Evolutionary conservation across 805 yeast genomes (phyloP).

Genomic region (Saccharomycopsis fermentans): DNA sequence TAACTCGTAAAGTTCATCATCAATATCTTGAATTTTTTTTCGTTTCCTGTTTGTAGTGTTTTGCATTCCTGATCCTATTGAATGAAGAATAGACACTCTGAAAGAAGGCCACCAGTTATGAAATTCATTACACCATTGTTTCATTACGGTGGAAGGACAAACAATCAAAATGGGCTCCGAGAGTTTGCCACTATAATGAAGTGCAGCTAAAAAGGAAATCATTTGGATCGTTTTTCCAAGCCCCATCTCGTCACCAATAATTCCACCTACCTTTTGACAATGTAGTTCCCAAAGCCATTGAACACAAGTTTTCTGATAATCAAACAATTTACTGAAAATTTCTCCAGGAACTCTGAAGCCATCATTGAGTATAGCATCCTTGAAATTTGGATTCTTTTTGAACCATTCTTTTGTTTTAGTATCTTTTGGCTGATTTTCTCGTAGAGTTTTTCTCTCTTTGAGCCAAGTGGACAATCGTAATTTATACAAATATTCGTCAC

Average conservation of each 20-base stretch:
- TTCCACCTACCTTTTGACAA: slow-evolving; percentile 85
- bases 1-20: slow-evolving; percentile 31
- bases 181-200: slow-evolving; percentile 70
- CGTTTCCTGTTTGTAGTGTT: slow-evolving; percentile 22
- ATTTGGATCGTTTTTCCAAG: slow-evolving; percentile 92
- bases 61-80: slow-evolving; percentile 84
- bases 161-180: slow-evolving; percentile 76
- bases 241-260: slow-evolving; percentile 98
- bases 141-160: slow-evolving; percentile 93
- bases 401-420: slow-evolving; percentile 47
- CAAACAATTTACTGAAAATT: slow-evolving; percentile 74
- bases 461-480: slow-evolving; percentile 54
- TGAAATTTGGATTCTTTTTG: slow-evolving; percentile 63
- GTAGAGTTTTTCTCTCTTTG: slow-evolving; percentile 18
- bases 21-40: slow-evolving; percentile 33
- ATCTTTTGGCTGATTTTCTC: background rate
- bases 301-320: slow-evolving; percentile 91
- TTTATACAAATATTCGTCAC: slow-evolving; percentile 59
- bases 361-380: slow-evolving; percentile 67
- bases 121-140: slow-evolving; percentile 94
- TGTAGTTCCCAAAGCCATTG: slow-evolving; percentile 97
- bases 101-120: slow-evolving; percentile 98
- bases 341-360: slow-evolving; percentile 81
- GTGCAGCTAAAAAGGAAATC: slow-evolving; percentile 81
- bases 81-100: slow-evolving; percentile 74